Base-by-base conservation (phyloP, 139 green algal species). In the Prasinococcaceae sp. region DNA sequence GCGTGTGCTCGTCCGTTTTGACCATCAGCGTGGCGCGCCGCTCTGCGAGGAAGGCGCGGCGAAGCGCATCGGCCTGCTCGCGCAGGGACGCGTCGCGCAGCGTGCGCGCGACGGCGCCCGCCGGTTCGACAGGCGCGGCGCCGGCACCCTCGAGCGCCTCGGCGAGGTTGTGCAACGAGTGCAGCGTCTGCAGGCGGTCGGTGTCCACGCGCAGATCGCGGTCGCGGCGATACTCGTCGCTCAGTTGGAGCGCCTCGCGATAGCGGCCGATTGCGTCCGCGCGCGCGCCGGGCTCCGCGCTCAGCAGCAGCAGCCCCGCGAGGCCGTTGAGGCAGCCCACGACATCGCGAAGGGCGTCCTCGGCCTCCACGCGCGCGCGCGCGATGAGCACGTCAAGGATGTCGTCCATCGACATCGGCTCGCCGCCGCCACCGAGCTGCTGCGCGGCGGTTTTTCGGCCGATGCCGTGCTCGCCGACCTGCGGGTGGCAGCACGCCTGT, bases 401-500 rank as follows among this genome's bases (percentile, higher is more conserved):
- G 36, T 90, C 77, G 12, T 68, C 66, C 85, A 94, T 94, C 42
- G 61, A 83, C 72, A 93, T 80, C 8, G 78, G 75, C 0, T 60
- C 20, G 30, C 8, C 8, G n/a, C 33, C n/a, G n/a, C n/a, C n/a
- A n/a, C n/a, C n/a, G n/a, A n/a, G n/a, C n/a, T n/a, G n/a, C n/a
- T n/a, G n/a, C n/a, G n/a, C n/a, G n/a, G n/a, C n/a, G n/a, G n/a
- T n/a, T n/a, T n/a, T n/a, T n/a, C n/a, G n/a, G n/a, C n/a, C n/a
- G n/a, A n/a, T n/a, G n/a, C n/a, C n/a, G n/a, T 63, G 3, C 41
- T 5, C 26, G 3, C 41, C n/a, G 5, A 83, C 76, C 75, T 94
- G 83, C 3, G 85, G 86, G 59, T 95, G 86, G 70, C 79, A 87
- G 68, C 77, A 88, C 2, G 86, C 86, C 63, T 95, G 86, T 12